phyloP scores from a whole-genome alignment of 2,329 filamentous ascomycete genomes.

The Camptophora hylomeconis region DNA sequence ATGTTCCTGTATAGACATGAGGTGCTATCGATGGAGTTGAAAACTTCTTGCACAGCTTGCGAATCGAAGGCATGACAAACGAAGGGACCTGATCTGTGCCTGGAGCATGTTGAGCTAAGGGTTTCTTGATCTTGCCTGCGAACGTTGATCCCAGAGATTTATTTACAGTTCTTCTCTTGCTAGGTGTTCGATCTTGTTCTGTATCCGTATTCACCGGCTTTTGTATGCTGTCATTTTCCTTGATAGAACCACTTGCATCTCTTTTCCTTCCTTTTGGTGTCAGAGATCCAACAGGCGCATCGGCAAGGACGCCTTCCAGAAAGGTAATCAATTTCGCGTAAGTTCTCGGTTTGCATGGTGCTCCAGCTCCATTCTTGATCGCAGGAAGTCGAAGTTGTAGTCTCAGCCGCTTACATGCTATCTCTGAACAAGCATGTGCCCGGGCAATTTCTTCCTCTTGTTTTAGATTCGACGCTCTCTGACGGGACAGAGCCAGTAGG shows the following conservation, averaged over 20 bases:
- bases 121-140: conserved; percentile 9
- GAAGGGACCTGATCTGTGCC: conserved; percentile 38
- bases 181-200: conserved; percentile 26
- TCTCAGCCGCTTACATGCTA: conserved; percentile 79
- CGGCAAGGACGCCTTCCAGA: conserved; percentile 58
- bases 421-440: conserved; percentile 69
- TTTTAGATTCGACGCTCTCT: conserved; percentile 63
- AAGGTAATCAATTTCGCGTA: conserved; percentile 78
- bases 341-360: conserved; percentile 63
- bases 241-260: conserved; percentile 10
- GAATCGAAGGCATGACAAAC: conserved; percentile 59
- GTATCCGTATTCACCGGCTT: conserved; percentile 9
- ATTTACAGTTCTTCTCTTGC: conserved; percentile 21
- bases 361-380: conserved; percentile 49
- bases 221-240: conserved; percentile 13
- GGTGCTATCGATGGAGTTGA: conserved; percentile 50
- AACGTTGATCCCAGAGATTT: conserved; percentile 7
- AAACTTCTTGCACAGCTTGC: conserved; percentile 51
- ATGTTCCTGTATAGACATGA: conserved; percentile 56
- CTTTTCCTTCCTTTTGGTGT: conserved; percentile 20
- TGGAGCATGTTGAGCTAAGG: no score
- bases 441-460: conserved; percentile 80
- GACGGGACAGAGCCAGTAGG: conserved; percentile 67
- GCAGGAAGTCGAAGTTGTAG: conserved; percentile 62
- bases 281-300: conserved; percentile 20